Base-by-base conservation (phyloP, 2,329 filamentous ascomycete species). In the Nemania diffusa region DNA sequence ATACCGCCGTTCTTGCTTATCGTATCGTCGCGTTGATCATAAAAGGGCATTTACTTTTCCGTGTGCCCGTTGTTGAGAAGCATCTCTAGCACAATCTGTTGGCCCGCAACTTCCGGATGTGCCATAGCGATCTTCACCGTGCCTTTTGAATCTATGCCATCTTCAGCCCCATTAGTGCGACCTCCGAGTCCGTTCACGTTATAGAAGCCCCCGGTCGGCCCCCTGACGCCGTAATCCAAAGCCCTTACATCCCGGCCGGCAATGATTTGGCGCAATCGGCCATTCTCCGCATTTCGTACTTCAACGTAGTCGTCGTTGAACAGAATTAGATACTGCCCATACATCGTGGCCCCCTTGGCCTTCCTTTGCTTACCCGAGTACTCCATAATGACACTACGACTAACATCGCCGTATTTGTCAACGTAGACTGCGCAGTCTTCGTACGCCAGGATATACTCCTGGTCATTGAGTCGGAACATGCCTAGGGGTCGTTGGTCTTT, bases 251-350 rank as follows among this genome's bases (percentile, higher is more conserved):
- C 94, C 69, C 92, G 86, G 0, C 96, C 96, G 0, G 94, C 91
- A 73, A 99, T 97, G 65, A 99, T 96, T 82, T 99, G 96, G 74
- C 96, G 88, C 70, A 99, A 80, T 22, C 97, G 88, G 0, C 96
- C 96, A 76, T 98, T 98, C 82, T 97, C 93, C 20, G 96, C 96
- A 75, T 99, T 98, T 62, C 96, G 89, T 60, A 99, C 93, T 82
- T 99, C 96, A 55, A 99, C 93, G 73, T 98, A 99, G 79, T 98
- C 95, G 24, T 92, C 91, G 78, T 97, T 96, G 82, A 98, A 97
- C 4, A 99, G 88, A 7, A 99, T 84, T 4, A 99, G 87, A 78
- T 97, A 98, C 65, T 94, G 91, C 1, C 94, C 94, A 74, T 93
- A 97, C 82, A 98, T 90, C 69, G 94, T 96, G 1, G 94, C 94